Conservation (phyloP, 2,329 filamentous ascomycete genomes). For the Tolypocladium endophyticum region DNA sequence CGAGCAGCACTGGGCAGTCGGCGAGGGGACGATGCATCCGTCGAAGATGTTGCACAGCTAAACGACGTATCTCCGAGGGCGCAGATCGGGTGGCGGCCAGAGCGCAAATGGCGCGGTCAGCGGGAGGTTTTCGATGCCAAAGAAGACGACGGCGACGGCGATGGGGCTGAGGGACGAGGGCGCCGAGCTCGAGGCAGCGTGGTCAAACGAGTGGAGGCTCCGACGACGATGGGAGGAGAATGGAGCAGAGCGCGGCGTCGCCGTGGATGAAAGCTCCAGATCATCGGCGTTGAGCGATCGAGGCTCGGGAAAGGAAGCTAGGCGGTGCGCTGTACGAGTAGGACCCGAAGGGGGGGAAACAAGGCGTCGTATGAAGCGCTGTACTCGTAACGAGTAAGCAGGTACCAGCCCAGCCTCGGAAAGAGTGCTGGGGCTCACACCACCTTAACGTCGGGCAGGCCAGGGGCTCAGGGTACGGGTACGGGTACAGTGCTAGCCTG, state of each 20-base stretch:
- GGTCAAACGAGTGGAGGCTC: neutral
- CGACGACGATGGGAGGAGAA: neutral
- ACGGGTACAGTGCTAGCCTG: neutral
- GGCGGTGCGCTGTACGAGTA: neutral
- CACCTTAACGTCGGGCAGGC: neutral
- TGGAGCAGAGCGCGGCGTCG: neutral
- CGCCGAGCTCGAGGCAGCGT: neutral
- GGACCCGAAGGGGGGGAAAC: neutral
- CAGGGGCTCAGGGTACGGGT: neutral
- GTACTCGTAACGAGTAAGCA: neutral
- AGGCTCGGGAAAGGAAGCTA: neutral
- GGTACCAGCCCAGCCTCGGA: neutral
- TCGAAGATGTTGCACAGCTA: neutral
- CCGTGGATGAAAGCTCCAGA: neutral
- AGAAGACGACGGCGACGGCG: neutral
- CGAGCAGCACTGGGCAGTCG: neutral
- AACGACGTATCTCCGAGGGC: neutral
- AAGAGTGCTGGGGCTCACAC: neutral
- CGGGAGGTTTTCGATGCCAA: neutral
- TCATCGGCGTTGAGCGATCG: neutral
- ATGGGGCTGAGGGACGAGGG: neutral
- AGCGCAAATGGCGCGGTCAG: neutral
- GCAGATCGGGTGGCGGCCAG: neutral
- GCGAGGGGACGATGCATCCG: neutral
- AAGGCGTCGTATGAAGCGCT: neutral